Evolutionary conservation across 2,329 filamentous ascomycete genomes (phyloP), one percentile per base, ranked within the genome.

Genomic region (Sclerotinia trifoliorum): DNA sequence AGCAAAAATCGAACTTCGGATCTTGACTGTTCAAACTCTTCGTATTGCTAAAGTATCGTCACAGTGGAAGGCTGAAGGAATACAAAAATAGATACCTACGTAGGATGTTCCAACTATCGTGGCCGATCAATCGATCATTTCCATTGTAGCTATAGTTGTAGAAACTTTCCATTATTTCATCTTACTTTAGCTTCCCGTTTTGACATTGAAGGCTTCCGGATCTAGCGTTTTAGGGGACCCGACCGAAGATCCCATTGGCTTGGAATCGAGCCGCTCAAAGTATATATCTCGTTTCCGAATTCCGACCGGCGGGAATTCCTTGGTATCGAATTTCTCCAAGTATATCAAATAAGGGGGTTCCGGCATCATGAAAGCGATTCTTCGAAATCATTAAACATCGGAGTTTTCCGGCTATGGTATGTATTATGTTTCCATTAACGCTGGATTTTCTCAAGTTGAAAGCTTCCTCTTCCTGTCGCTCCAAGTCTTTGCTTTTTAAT

Each of bases 181-280:
- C 21, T 49, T 49, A n/a, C 44, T 57, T 42, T 11, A 8, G 24
- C 58, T 61, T 61, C 19, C 32, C n/a, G 32, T 64, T 17, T 52
- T n/a, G 32, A n/a, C 7, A n/a, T 49, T 19, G 15, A 48, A 57
- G 35, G 15, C n/a, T 57, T 56, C n/a, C 19, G 26, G 13, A 44
- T 42, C 21, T 24, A 65, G 49, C 8, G 46, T 35, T 49, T 21
- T n/a, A 63, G 61, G n/a, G 29, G 49, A n/a, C 19, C 62, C 62
- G 42, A 32, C 35, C 35, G 51, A 55, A 42, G 62, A 35, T 65
- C 51, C 11, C 42, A 46, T 65, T 35, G 24, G 51, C 15, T 10
- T 56, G n/a, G 39, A 39, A 56, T 19, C 21, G 24, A 65, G 21
- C 39, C 35, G 19, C 51, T 46, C 19, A 46, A 65, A 44, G 35